Evolutionary conservation across 371 early-diverging fungal genomes (phyloP).

Genomic region (Mortierella sp.): DNA sequence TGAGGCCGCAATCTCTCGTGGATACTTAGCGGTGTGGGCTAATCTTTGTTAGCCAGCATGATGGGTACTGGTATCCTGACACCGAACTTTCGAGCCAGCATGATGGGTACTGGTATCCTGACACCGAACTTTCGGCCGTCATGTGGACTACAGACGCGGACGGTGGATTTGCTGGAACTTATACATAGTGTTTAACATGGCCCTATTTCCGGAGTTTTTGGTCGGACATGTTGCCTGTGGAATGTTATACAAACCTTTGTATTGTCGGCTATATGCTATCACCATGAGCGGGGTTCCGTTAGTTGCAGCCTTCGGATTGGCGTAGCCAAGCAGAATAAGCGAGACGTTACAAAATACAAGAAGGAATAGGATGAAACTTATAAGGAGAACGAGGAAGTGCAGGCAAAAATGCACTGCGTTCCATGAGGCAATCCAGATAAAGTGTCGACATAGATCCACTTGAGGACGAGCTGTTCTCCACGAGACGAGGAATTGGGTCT

Average conservation of each 20-base stretch:
- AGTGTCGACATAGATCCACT: slow-evolving; percentile 22
- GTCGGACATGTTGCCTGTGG: slow-evolving; percentile 59
- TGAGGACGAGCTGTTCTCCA: no score
- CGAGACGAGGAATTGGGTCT: no score
- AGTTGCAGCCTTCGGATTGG: slow-evolving; percentile 32
- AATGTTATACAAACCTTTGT: slow-evolving; percentile 53
- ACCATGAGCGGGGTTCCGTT: slow-evolving; percentile 40
- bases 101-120: slow-evolving; percentile 55
- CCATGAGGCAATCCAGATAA: slow-evolving; percentile 17
- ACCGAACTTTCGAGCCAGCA: slow-evolving; percentile 65
- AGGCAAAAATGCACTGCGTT: not conserved
- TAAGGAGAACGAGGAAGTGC: slow-evolving; percentile 11
- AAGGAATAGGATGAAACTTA: slow-evolving; percentile 20
- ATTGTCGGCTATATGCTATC: slow-evolving; percentile 51
- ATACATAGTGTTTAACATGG: slow-evolving; percentile 66
- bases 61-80: slow-evolving; percentile 56
- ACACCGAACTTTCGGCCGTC: slow-evolving; percentile 62
- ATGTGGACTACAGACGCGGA: slow-evolving; percentile 52
- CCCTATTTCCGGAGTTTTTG: slow-evolving; percentile 58
- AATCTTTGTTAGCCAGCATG: no score
- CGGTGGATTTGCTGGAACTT: slow-evolving; percentile 59
- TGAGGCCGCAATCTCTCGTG: not conserved
- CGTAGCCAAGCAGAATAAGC: slow-evolving; percentile 22
- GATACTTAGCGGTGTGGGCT: slow-evolving; percentile 32
- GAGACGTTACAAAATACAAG: slow-evolving; percentile 31